Conservation (phyloP, 331 rosid genomes). For the Malus hybrid region DNA sequence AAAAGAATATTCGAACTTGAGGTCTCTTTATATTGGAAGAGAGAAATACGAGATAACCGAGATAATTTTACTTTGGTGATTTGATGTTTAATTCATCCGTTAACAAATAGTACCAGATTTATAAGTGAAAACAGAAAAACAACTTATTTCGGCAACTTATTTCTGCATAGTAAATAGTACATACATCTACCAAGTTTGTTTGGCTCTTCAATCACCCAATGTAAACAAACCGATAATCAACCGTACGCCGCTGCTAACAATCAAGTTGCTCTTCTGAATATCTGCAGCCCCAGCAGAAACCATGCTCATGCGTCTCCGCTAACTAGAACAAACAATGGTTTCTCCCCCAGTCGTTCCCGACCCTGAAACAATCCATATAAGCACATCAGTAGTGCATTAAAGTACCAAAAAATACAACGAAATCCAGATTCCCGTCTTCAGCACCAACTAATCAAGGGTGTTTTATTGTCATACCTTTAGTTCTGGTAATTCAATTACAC, state of each 20-base stretch:
- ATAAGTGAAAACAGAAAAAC: neutral
- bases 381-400: neutral
- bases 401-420: neutral
- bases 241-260: constrained; percentile 7
- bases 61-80: neutral
- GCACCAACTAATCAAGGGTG: neutral
- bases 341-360: constrained; percentile 59
- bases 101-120: neutral
- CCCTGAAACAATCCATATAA: constrained; percentile 56
- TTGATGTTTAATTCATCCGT: neutral
- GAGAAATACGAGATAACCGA: neutral
- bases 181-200: neutral
- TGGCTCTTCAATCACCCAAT: constrained; percentile 14
- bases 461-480: constrained; percentile 50
- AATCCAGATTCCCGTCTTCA: too few species aligned
- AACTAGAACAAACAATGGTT: constrained; percentile 65
- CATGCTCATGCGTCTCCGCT: constrained; percentile 33
- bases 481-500: constrained; percentile 79
- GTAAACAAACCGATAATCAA: constrained; percentile 12
- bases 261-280: constrained; percentile 10
- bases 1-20: too few species aligned
- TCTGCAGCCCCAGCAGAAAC: constrained; percentile 19
- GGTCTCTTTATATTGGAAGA: neutral
- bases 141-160: neutral
- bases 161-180: neutral